Evolutionary conservation across 2,329 filamentous ascomycete species (phyloP).

Genomic region (Ceratocystis cacaofunesta): DNA sequence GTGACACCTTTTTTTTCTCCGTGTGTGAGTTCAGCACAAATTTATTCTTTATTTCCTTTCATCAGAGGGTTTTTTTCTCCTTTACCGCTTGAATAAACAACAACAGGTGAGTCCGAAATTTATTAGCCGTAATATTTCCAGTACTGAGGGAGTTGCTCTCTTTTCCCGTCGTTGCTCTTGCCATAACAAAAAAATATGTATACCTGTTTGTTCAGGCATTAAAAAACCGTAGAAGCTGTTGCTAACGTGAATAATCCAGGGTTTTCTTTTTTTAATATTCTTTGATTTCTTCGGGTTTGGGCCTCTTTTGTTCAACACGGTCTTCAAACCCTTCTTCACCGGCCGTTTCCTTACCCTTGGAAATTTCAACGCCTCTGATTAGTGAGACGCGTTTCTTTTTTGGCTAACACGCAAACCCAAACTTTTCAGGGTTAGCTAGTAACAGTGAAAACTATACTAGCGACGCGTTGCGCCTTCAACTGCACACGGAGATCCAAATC

Average conservation of each 20-base stretch:
- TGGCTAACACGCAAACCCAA: conserved; percentile 5
- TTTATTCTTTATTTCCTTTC: not conserved
- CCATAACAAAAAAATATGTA: not conserved
- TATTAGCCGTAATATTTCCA: conserved; percentile 1
- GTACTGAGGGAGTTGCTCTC: not conserved
- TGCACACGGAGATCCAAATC: too few species aligned
- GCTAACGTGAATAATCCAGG: conserved; percentile 13
- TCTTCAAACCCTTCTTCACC: conserved; percentile 14
- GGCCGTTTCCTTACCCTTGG: conserved; percentile 12
- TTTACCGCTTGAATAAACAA: not conserved
- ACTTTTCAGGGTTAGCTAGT: not conserved
- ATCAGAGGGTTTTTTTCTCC: not conserved
- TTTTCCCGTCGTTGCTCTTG: not conserved
- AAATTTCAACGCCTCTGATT: conserved; percentile 8
- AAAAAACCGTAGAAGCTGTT: not conserved
- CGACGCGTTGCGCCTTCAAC: too few species aligned
- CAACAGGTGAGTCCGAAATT: not conserved
- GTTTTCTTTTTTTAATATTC: not conserved
- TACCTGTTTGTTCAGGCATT: conserved; percentile 1
- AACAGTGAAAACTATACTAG: too few species aligned
- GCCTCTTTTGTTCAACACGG: not conserved
- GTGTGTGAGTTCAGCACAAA: not conserved
- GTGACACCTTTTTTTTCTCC: not conserved
- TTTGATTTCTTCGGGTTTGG: conserved; percentile 13
- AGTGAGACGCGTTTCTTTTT: conserved; percentile 13